These are phyloP conservation scores for Rhodotorula mucilaginosa DNA, from an alignment of 1,284 basidiomycete genomes.

Conservation along the genomic window DNA sequence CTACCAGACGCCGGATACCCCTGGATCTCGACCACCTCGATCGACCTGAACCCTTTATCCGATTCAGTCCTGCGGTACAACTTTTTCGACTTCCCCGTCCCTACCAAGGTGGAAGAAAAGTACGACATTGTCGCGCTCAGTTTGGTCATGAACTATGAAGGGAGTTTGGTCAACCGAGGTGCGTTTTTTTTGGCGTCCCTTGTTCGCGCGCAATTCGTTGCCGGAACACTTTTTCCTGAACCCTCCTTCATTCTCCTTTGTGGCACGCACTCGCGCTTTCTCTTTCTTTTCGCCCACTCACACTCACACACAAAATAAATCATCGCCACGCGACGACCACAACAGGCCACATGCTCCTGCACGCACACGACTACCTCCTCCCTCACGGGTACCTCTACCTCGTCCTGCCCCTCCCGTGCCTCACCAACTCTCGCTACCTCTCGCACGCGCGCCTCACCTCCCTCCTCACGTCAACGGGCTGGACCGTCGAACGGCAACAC, in stretches of 20 bases:
- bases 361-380: slow-evolving; percentile 42
- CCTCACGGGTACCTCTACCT: slow-evolving; percentile 48
- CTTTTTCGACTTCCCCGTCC: slow-evolving; percentile 49
- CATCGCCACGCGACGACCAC: neutral
- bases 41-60: slow-evolving; percentile 51
- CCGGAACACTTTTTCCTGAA: neutral
- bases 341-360: slow-evolving; percentile 44
- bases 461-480: slow-evolving; percentile 49
- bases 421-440: slow-evolving; percentile 49
- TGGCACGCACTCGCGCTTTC: no score
- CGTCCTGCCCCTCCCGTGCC: slow-evolving; percentile 51
- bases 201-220: no score
- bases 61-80: slow-evolving; percentile 46
- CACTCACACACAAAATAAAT: no score
- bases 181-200: neutral
- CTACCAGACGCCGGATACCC: slow-evolving; percentile 44
- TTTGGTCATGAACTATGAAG: slow-evolving; percentile 52
- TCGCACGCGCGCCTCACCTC: slow-evolving; percentile 46
- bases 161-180: slow-evolving; percentile 48
- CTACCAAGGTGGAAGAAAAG: slow-evolving; percentile 31
- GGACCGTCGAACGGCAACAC: slow-evolving; percentile 45
- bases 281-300: no score
- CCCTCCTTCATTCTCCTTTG: neutral
- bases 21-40: slow-evolving; percentile 47
- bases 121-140: slow-evolving; percentile 50